Evolutionary conservation across 176 grass and related monocot genomes (phyloP), one percentile per base, ranked within the genome.

Genomic region (Cocos nucifera): DNA sequence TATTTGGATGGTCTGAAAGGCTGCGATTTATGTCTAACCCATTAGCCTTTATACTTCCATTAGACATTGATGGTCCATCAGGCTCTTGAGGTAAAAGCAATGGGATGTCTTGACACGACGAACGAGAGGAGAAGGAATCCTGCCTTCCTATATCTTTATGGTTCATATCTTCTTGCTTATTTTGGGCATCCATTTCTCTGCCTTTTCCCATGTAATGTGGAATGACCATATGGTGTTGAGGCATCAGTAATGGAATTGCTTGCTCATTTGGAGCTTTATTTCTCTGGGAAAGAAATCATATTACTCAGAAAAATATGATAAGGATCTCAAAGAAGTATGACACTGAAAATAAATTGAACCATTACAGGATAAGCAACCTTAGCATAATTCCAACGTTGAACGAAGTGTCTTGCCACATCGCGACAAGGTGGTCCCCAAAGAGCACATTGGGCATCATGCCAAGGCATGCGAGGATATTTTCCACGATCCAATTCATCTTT

Each of bases 381-480:
- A 19, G 89, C 80, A 69, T 74, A 87, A 71, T 93, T 93, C 84
- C 89, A 93, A 17, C 84, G 77, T 78, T 93, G 89, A n/a, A 93
- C 84, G 81, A 93, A 93, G 61, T 93, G 89, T 44, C 89, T 73
- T 65, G 84, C 89, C 28, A 87, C 78, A 81, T 93, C 89, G 70
- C 71, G 69, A 67, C 84, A 93, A 62, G 84, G 74, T 62, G 89
- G 89, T 12, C 89, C 89, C 79, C 79, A 87, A 56, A 93, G 65
- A 39, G 84, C 84, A 76, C 89, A 93, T 54, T 93, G 89, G 63
- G 87, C 80, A 81, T 87, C 89, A 61, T 93, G 89, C 89, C 89
- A 94, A 30, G 89, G 89, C 89, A 94, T 88, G 57, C 89, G 80
- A 70, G 89, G 89, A 84, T 87, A 84, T 78, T 82, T 94, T 63